Base-by-base conservation (phyloP, 257 asterid species). In the Eustoma russellianum region DNA sequence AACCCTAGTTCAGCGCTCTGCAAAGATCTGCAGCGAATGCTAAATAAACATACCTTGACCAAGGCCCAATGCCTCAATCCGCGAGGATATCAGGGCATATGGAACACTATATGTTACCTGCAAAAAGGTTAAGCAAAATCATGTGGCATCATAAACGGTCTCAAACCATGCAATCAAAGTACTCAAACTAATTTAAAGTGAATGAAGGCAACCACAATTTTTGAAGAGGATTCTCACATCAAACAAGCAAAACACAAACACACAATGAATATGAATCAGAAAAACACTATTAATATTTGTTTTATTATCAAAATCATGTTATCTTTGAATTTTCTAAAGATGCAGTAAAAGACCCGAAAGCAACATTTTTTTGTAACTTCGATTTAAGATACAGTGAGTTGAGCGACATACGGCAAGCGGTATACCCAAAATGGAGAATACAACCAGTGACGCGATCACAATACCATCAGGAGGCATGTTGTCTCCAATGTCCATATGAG, bases 51-150 rank as follows among this genome's bases (percentile, higher is more conserved):
- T 67, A 89, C 94, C 97, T 79, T 85, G 94, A 67, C 94, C 94
- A 40, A 85, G 75, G 71, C 95, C 95, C 70, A 82, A 71, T 58
- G 83, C 78, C 72, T 88, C 92, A 61, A 85, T 83, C 16, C 81
- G 86, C 35, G 92, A 63, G 40, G 94, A 72, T 46, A 88, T 73
- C 86, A 85, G 66, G 68, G 97, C 95, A 75, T 88, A 85, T 24
- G 97, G 97, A 50, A 88, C 92, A 73, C 95, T 88, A 60, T 88
- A 85, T 24, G 94, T 85, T 61, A 85, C 66, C 94, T 85, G 83
- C 82, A 70, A 65, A 59, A 41, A 65, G 52, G 41, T 59, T 35
- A 45, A 50, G 59, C 24, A 41, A 50, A 57, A 43, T 55, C 35
- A 33, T 46, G 17, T 34, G 7, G 63, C 30, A 16, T 45, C 9